Evolutionary conservation across 495 filamentous ascomycete genomes (phyloP).

Genomic region (Lasiosphaeria hispida): DNA sequence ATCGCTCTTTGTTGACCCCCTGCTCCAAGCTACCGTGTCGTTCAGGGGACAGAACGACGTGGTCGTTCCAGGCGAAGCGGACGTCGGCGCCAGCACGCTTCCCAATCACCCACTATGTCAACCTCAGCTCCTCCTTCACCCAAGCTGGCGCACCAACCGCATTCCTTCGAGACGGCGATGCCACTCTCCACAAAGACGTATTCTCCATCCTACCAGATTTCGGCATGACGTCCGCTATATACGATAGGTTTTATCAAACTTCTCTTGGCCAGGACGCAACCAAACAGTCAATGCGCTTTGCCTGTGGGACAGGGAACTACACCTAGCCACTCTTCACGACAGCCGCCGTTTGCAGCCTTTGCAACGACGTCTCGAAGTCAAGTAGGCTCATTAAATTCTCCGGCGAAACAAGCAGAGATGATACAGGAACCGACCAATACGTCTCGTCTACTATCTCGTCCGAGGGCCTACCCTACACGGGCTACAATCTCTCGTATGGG

Average conservation of each 20-base stretch:
- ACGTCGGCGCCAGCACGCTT: background rate
- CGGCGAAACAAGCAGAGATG: background rate
- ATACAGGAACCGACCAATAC: background rate
- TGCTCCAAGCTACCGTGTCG: constrained; percentile 1
- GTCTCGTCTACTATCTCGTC: background rate
- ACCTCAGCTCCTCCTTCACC: background rate
- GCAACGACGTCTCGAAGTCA: background rate
- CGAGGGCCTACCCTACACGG: background rate
- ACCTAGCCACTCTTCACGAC: constrained; percentile 1
- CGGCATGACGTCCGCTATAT: background rate
- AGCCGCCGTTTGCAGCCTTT: constrained; percentile 2
- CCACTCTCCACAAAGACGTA: too few relatives aligned
- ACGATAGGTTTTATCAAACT: background rate
- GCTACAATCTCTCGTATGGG: background rate
- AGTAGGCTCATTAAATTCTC: background rate
- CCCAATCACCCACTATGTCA: background rate
- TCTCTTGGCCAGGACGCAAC: background rate
- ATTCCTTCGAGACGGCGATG: background rate
- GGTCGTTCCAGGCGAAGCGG: too few relatives aligned
- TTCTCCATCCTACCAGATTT: background rate
- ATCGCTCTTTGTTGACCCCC: constrained; percentile 2
- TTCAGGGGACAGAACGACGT: constrained; percentile 1
- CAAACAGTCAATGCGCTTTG: background rate
- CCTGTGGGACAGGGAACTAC: constrained; percentile 1
- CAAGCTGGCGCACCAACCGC: too few relatives aligned